Evolutionary conservation across 306 rosid genomes (phyloP).

Genomic region (Rosa persica): DNA sequence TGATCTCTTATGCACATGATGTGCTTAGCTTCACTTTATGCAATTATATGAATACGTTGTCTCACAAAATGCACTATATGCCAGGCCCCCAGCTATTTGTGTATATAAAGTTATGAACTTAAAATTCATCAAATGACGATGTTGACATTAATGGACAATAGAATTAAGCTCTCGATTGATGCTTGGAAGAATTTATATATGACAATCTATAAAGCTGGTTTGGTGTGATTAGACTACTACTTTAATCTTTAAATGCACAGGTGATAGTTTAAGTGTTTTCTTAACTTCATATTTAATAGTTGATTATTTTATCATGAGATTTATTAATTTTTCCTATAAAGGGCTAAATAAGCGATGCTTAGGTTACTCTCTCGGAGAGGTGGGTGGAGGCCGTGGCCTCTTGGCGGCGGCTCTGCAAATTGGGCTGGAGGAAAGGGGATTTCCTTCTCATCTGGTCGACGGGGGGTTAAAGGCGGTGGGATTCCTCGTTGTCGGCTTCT

Average conservation of each 20-base stretch:
- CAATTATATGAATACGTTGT: neutral
- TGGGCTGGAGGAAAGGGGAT: too few species aligned
- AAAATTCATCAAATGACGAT: neutral
- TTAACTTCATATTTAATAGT: too few species aligned
- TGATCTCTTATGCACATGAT: constrained; percentile 4
- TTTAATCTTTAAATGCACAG: neutral
- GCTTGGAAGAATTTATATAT: neutral
- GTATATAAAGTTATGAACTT: neutral
- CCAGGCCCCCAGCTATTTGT: neutral
- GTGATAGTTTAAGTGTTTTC: neutral
- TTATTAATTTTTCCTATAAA: too few species aligned
- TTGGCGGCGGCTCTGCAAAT: too few species aligned
- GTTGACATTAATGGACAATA: neutral
- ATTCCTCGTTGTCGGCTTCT: too few species aligned
- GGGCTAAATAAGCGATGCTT: too few species aligned
- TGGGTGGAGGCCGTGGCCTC: too few species aligned
- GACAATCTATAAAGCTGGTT: neutral
- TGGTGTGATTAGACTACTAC: neutral
- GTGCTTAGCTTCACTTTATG: neutral
- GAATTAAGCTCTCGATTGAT: neutral
- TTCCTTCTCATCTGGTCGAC: too few species aligned
- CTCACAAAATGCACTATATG: neutral
- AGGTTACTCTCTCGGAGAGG: too few species aligned
- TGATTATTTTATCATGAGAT: too few species aligned
- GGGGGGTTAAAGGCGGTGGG: too few species aligned